Evolutionary conservation across 2,329 filamentous ascomycete genomes (phyloP).

Genomic region (Leptographium galeiforme): DNA sequence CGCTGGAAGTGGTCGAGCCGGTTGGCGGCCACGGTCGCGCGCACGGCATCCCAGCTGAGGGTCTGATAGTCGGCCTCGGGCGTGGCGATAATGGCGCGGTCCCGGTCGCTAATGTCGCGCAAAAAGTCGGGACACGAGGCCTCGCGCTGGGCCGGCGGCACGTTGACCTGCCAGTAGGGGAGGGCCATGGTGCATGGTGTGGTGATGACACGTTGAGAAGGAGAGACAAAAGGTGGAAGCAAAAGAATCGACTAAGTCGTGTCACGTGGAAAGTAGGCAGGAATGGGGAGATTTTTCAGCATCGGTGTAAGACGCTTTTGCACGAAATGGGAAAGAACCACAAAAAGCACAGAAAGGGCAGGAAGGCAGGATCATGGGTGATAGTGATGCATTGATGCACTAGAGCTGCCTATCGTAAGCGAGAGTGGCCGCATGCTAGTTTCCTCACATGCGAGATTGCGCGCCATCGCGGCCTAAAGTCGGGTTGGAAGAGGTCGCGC

Average conservation of each 20-base stretch:
- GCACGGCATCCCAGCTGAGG: conserved; percentile 58
- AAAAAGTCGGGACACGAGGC: conserved; percentile 61
- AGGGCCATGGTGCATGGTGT: conserved; percentile 8
- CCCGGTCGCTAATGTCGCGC: conserved; percentile 48
- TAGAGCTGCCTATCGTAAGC: too few species aligned
- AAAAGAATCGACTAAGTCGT: background rate
- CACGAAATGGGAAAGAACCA: too few species aligned
- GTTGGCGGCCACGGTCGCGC: conserved; percentile 48
- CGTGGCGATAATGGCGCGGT: conserved; percentile 54
- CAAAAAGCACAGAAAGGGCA: too few species aligned
- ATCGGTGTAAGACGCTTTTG: too few species aligned
- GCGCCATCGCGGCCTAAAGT: too few species aligned
- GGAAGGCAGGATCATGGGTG: too few species aligned
- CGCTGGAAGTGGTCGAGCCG: conserved; percentile 65
- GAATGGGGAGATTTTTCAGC: too few species aligned
- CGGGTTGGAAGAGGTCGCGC: too few species aligned
- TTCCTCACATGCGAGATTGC: too few species aligned
- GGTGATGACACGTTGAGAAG: background rate
- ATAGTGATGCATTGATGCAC: too few species aligned
- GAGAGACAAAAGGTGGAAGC: background rate
- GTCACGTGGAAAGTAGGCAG: too few species aligned
- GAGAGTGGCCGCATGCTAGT: too few species aligned
- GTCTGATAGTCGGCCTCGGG: conserved; percentile 51
- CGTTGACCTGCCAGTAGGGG: conserved; percentile 77
- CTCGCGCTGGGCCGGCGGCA: conserved; percentile 49